Evolutionary conservation across 495 filamentous ascomycete genomes (phyloP).

Genomic region (Penicillium samsonianum): DNA sequence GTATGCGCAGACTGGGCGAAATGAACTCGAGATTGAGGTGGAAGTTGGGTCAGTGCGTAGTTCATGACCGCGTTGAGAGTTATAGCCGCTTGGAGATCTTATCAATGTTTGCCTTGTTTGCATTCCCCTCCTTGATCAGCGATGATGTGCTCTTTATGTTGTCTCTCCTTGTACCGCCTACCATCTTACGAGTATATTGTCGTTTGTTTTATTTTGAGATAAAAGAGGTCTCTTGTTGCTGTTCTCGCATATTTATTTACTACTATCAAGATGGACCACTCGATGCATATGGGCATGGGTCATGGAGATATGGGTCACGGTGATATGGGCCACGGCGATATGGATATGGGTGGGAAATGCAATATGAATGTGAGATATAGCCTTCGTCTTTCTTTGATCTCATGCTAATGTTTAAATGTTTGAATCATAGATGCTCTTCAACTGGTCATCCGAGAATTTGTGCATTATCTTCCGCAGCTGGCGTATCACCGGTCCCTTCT

Average conservation of each 20-base stretch:
- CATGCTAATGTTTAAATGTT: slow-evolving; percentile 1
- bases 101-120: slow-evolving; percentile 49
- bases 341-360: slow-evolving; percentile 66
- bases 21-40: not conserved
- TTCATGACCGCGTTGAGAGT: slow-evolving; percentile 17
- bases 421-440: slow-evolving; percentile 85
- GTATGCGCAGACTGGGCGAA: not conserved
- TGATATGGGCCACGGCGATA: slow-evolving; percentile 51
- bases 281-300: slow-evolving; percentile 50
- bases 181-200: slow-evolving; percentile 2
- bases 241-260: not conserved
- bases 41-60: slow-evolving; percentile 1
- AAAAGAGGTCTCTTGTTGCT: not conserved
- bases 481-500: slow-evolving; percentile 72
- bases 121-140: slow-evolving; percentile 25
- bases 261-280: slow-evolving; percentile 34
- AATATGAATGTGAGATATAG: slow-evolving; percentile 75
- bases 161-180: slow-evolving; percentile 1
- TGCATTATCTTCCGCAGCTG: slow-evolving; percentile 94
- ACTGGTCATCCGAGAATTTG: slow-evolving; percentile 86
- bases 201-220: not conserved
- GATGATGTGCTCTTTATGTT: slow-evolving; percentile 17
- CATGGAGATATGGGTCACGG: slow-evolving; percentile 47
- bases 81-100: slow-evolving; percentile 22
- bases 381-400: not conserved